Conservation (phyloP, 2,329 filamentous ascomycete species). For the Phaeosphaeriaceae sp. region DNA sequence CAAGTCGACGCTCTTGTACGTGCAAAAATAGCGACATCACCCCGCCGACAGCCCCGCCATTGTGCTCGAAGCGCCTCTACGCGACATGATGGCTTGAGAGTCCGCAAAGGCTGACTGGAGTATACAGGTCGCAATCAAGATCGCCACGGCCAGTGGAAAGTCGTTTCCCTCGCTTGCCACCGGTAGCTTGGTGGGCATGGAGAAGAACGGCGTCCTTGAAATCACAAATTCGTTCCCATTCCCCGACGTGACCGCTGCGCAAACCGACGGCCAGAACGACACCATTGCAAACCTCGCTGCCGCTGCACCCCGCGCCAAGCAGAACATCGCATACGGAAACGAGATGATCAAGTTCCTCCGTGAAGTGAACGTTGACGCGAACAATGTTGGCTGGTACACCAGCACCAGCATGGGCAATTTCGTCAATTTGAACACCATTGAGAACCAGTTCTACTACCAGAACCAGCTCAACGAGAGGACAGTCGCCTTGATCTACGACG, state of each 20-base stretch:
- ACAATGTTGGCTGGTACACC: slow-evolving; percentile 98
- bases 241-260: slow-evolving; percentile 78
- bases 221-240: slow-evolving; percentile 96
- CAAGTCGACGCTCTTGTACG: slow-evolving; percentile 94
- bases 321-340: slow-evolving; percentile 85
- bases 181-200: slow-evolving; percentile 92
- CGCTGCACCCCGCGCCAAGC: slow-evolving; percentile 89
- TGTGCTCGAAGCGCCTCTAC: slow-evolving; percentile 18
- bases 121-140: slow-evolving; percentile 89
- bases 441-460: slow-evolving; percentile 98
- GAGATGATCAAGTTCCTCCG: slow-evolving; percentile 98
- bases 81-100: background rate
- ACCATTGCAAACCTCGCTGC: slow-evolving; percentile 70
- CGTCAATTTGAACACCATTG: slow-evolving; percentile 90
- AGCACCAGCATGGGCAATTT: slow-evolving; percentile 99
- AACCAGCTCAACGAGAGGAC: slow-evolving; percentile 87
- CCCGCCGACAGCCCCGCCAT: slow-evolving; percentile 41
- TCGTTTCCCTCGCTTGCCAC: slow-evolving; percentile 89
- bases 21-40: slow-evolving; percentile 45
- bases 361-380: slow-evolving; percentile 98
- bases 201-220: slow-evolving; percentile 80
- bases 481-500: slow-evolving; percentile 91
- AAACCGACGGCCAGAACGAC: slow-evolving; percentile 54
- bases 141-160: slow-evolving; percentile 92
- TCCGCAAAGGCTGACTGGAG: slow-evolving; percentile 25